phyloP scores from a whole-genome alignment of 257 asterid genomes.

The Anisodus acutangulus region DNA sequence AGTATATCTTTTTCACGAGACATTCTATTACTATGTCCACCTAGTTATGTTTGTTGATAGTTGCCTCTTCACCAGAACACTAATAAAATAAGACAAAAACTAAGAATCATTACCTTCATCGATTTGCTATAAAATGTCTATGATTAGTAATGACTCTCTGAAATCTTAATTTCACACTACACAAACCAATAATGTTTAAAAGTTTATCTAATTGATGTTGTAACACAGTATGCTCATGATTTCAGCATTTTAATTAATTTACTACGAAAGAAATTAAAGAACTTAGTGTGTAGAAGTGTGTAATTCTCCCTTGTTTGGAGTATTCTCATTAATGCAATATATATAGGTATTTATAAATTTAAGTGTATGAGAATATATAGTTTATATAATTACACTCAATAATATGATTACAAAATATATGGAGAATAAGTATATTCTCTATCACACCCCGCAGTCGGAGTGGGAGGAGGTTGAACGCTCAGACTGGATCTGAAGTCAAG shows the following conservation, averaged over 20 bases:
- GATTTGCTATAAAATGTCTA: conserved; percentile 26
- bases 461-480: no score
- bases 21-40: conserved; percentile 27
- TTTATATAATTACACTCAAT: no score
- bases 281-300: conserved; percentile 38
- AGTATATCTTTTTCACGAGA: background rate
- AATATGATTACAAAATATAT: no score
- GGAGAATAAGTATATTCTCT: no score
- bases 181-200: background rate
- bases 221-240: conserved; percentile 22
- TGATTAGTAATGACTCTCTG: conserved; percentile 33
- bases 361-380: no score
- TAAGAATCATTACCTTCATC: conserved; percentile 33
- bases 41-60: conserved; percentile 27
- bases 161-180: conserved; percentile 26
- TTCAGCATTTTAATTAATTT: conserved; percentile 31
- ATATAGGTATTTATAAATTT: no score
- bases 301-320: background rate
- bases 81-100: conserved; percentile 29
- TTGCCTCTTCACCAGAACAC: conserved; percentile 33
- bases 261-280: conserved; percentile 26
- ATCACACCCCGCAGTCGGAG: no score
- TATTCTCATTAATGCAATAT: no score
- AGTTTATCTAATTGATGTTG: background rate
- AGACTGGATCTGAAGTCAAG: no score